Evolutionary conservation across 139 green algal species (phyloP).

Genomic region (Coelastrella sp.): DNA sequence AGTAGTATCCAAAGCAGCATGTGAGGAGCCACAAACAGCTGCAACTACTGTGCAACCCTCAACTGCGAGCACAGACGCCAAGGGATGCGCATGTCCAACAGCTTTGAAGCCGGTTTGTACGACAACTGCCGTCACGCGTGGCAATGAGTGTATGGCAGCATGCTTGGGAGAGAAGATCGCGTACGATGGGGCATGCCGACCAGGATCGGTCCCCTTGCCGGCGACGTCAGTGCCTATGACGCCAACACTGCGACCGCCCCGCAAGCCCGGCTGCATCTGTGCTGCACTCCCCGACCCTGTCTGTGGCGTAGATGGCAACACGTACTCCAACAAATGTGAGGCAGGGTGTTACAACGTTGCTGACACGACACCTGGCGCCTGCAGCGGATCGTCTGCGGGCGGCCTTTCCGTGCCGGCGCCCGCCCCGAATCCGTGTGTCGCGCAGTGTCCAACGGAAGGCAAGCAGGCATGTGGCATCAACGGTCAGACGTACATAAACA

Average conservation of each 20-base stretch:
- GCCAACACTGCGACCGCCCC: not conserved
- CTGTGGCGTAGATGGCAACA: conserved; percentile 51
- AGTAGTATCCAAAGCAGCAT: not conserved
- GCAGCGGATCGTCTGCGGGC: not conserved
- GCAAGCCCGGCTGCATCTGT: conserved; percentile 40
- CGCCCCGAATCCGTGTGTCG: not conserved
- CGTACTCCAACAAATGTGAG: conserved; percentile 50
- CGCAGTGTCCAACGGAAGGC: conserved; percentile 36
- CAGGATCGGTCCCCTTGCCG: not conserved
- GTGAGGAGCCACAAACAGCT: not conserved
- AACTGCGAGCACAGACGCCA: not conserved
- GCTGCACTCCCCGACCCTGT: conserved; percentile 32
- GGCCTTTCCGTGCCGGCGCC: not conserved
- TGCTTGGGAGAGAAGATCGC: conserved; percentile 42
- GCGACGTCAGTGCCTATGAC: not conserved
- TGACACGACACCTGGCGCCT: not conserved
- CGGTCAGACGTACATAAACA: conserved; percentile 47
- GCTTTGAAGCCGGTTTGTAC: conserved; percentile 41
- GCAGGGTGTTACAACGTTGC: conserved; percentile 36
- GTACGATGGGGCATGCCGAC: conserved; percentile 34
- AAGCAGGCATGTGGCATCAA: conserved; percentile 50
- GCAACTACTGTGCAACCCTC: not conserved
- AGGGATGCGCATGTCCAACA: conserved; percentile 30
- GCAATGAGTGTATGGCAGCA: conserved; percentile 53
- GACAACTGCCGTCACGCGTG: conserved; percentile 50